These are phyloP conservation scores for Fomitopsis pinicola DNA, from an alignment of 1,284 basidiomycete genomes.

Conservation along the genomic window DNA sequence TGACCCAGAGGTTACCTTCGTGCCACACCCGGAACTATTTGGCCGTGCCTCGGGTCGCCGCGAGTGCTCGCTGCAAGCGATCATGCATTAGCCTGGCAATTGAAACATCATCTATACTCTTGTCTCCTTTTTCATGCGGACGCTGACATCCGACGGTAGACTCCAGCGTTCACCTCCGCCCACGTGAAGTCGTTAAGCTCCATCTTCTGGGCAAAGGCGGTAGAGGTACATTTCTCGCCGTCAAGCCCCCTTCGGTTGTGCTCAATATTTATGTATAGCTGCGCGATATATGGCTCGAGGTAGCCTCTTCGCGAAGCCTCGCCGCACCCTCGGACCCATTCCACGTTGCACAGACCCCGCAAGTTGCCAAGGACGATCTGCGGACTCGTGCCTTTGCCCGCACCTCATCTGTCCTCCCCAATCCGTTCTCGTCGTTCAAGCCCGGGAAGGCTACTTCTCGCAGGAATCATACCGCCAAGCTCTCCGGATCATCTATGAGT, in stretches of 20 bases:
- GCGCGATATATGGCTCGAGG: conserved; percentile 41
- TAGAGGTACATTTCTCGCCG: conserved; percentile 36
- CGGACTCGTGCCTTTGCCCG: conserved; percentile 11
- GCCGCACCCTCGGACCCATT: background rate
- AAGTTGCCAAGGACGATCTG: background rate
- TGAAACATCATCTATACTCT: too few relatives aligned
- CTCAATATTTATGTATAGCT: conserved; percentile 27
- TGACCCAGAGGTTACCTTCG: too few relatives aligned
- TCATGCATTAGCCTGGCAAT: too few relatives aligned
- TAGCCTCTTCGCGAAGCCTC: conserved; percentile 8
- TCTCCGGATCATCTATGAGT: background rate
- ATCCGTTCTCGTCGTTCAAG: conserved; percentile 24
- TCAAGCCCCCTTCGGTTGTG: background rate
- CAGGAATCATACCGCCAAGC: background rate
- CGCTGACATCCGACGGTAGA: conserved; percentile 24
- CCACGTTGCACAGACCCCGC: background rate
- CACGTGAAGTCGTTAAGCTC: conserved; percentile 55
- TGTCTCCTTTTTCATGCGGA: background rate
- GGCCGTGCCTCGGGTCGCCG: too few relatives aligned
- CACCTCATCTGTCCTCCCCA: conserved; percentile 18
- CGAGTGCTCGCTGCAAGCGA: too few relatives aligned
- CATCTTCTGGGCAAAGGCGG: conserved; percentile 62
- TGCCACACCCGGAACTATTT: too few relatives aligned
- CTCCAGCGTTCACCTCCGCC: conserved; percentile 53
- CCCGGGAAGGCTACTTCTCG: conserved; percentile 20